Evolutionary conservation across 164 flowering plant species (phyloP).

Genomic region (Buxus sempervirens): DNA sequence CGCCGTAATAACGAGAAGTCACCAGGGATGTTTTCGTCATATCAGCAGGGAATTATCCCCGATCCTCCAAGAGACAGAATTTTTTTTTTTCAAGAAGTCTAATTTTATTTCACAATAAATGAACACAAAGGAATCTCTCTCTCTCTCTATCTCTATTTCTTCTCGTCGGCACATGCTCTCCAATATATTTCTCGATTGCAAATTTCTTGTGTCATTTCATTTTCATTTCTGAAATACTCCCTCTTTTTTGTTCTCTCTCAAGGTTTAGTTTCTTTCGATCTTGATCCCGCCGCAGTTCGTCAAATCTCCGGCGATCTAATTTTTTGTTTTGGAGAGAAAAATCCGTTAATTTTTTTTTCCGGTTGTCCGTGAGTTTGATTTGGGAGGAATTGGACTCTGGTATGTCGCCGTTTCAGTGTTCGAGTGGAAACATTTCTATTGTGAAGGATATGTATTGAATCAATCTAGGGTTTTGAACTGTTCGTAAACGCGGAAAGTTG

Average conservation of each 20-base stretch:
- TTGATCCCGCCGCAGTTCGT: constrained; percentile 2
- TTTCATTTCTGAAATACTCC: not conserved
- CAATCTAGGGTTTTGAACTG: constrained; percentile 1
- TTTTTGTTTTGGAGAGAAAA: not conserved
- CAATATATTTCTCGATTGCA: no score
- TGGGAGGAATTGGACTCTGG: not conserved
- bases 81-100: no score
- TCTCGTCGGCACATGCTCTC: no score
- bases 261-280: not conserved
- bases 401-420: not conserved
- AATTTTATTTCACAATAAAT: no score
- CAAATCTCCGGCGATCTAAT: constrained; percentile 4
- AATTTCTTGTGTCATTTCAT: no score
- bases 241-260: not conserved
- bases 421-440: not conserved
- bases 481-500: not conserved
- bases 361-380: not conserved
- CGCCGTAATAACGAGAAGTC: no score
- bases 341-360: not conserved
- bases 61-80: no score
- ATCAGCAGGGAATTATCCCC: no score
- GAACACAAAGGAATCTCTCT: no score
- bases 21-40: no score
- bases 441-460: constrained; percentile 3
- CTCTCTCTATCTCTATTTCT: no score